A percentile compares a stretch with the other conserved stretches of the same genome.
phyloP scores from a whole-genome alignment of 306 rosid genomes.

The Trifolium repens region DNA sequence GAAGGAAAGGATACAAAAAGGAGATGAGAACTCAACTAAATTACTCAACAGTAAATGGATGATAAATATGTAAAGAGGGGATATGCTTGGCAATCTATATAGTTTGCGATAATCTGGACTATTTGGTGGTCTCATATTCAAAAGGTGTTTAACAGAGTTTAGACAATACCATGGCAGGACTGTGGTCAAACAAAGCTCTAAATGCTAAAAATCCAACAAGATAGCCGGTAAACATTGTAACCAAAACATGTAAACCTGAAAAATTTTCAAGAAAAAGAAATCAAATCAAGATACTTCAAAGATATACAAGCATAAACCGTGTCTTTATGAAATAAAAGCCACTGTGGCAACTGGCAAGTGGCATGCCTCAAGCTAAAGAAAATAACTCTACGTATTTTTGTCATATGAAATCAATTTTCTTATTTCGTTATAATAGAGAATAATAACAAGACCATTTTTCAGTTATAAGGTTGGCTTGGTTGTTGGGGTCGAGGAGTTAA shows the following conservation, averaged over 20 bases:
- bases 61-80: neutral
- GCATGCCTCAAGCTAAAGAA: neutral
- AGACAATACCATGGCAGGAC: conserved; percentile 70
- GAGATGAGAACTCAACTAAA: conserved; percentile 25
- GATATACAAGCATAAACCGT: conserved; percentile 2
- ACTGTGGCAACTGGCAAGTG: conserved; percentile 3
- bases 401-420: conserved; percentile 14
- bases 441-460: neutral
- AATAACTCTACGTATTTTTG: conserved; percentile 8
- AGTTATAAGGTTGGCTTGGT: neutral
- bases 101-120: neutral
- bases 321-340: neutral
- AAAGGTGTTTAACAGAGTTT: conserved; percentile 11
- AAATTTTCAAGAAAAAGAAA: conserved; percentile 17
- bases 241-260: conserved; percentile 82
- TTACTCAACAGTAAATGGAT: conserved; percentile 8
- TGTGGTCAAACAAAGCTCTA: conserved; percentile 79
- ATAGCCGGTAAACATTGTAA: conserved; percentile 89
- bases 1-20: neutral
- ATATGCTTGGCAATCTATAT: neutral
- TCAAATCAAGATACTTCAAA: conserved; percentile 20
- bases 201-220: conserved; percentile 79
- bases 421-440: neutral
- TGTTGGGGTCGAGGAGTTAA: too few relatives aligned
- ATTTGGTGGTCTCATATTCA: neutral